phyloP scores from a whole-genome alignment of 2,329 filamentous ascomycete genomes.

The Ceratocystis destructans region DNA sequence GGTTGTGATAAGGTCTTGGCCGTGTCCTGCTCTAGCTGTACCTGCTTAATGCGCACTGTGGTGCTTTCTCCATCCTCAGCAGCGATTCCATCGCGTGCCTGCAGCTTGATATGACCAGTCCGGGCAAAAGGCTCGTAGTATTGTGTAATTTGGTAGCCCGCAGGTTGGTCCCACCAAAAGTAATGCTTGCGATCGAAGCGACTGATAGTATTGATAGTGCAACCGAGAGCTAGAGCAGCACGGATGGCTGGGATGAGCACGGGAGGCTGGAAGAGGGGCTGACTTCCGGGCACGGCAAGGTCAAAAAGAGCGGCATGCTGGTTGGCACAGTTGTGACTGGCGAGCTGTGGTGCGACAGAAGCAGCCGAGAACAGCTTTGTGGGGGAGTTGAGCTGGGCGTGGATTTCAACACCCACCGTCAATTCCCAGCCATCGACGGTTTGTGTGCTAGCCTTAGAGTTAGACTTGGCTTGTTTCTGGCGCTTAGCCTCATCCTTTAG shows the following conservation, averaged over 20 bases:
- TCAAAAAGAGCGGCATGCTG: slow-evolving; percentile 83
- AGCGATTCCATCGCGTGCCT: slow-evolving; percentile 64
- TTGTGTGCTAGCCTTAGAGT: slow-evolving; percentile 34
- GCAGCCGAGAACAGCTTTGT: slow-evolving; percentile 80
- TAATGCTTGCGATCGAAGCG: slow-evolving; percentile 96
- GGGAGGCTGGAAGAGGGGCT: slow-evolving; percentile 71
- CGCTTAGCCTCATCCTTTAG: slow-evolving; percentile 58
- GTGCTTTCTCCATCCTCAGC: slow-evolving; percentile 57
- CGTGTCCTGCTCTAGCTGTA: slow-evolving; percentile 96
- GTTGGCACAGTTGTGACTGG: slow-evolving; percentile 44
- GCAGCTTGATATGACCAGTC: slow-evolving; percentile 58
- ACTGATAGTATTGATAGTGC: slow-evolving; percentile 61
- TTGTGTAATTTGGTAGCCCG: slow-evolving; percentile 95
- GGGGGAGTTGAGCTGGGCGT: slow-evolving; percentile 83
- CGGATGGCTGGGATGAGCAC: slow-evolving; percentile 80
- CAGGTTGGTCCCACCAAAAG: slow-evolving; percentile 96
- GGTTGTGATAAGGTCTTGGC: slow-evolving; percentile 80
- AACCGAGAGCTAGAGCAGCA: slow-evolving; percentile 72
- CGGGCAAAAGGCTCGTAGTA: slow-evolving; percentile 66
- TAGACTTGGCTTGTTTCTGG: slow-evolving; percentile 44
- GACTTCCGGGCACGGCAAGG: slow-evolving; percentile 73
- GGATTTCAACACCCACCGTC: slow-evolving; percentile 92
- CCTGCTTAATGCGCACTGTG: slow-evolving; percentile 71
- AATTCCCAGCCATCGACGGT: slow-evolving; percentile 67
- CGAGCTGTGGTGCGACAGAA: slow-evolving; percentile 35